These are phyloP conservation scores for Aspergillus nanangensis DNA, from an alignment of 495 filamentous ascomycete genomes.

Conservation along the genomic window DNA sequence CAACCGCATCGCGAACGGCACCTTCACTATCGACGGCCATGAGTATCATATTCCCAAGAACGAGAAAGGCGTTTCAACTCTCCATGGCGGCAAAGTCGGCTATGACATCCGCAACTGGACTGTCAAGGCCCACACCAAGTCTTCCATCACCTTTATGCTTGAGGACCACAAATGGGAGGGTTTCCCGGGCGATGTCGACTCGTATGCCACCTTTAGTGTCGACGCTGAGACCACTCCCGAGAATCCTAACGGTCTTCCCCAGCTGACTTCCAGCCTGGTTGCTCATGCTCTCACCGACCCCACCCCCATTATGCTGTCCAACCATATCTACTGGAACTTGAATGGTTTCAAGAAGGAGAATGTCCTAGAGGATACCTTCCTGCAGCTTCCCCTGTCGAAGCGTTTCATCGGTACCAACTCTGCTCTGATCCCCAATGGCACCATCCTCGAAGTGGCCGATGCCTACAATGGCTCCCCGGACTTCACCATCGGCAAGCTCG, in stretches of 20 bases:
- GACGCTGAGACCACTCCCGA: conserved; percentile 28
- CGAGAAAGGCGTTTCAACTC: conserved; percentile 68
- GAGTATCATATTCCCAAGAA: conserved; percentile 65
- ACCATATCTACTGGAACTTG: conserved; percentile 87
- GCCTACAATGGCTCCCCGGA: conserved; percentile 61
- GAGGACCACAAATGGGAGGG: conserved; percentile 69
- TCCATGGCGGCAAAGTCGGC: conserved; percentile 78
- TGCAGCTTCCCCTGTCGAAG: conserved; percentile 67
- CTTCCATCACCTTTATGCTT: conserved; percentile 74
- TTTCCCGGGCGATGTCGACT: conserved; percentile 78
- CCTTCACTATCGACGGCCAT: conserved; percentile 64
- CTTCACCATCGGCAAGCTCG: conserved; percentile 71
- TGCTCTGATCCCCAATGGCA: conserved; percentile 75
- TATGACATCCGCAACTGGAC: conserved; percentile 83
- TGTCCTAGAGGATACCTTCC: conserved; percentile 66
- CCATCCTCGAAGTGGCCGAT: conserved; percentile 54
- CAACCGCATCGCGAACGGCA: conserved; percentile 83
- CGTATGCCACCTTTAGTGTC: conserved; percentile 69
- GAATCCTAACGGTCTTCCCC: conserved; percentile 39
- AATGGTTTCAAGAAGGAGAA: conserved; percentile 68
- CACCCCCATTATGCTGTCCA: conserved; percentile 78
- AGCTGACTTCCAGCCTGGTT: conserved; percentile 44
- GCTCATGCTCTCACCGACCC: conserved; percentile 72
- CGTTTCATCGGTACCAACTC: conserved; percentile 68
- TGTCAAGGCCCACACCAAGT: conserved; percentile 60